Base-by-base conservation (phyloP, 257 asterid genomes). In the Craterostigma plantagineum region DNA sequence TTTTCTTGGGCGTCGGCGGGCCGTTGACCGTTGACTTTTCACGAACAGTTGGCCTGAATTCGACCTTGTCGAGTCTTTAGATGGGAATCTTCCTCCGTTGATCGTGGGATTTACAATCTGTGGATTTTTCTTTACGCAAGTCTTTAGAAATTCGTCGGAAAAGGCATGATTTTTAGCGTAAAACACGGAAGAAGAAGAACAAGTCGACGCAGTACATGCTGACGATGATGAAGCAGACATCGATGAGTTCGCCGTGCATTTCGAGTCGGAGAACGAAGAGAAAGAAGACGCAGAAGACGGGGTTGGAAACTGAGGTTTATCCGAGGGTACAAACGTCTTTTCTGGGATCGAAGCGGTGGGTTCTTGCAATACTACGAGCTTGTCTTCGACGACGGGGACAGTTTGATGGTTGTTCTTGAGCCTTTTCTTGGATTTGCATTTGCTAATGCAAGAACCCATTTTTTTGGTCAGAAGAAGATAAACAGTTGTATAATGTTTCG, bases 391-490 rank as follows among this genome's bases (percentile, higher is more conserved):
- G n/a, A n/a, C 75, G 49, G 43, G 64, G 58, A 41, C 42, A 23
- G 30, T 23, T 23, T 23, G 4, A 41, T 7, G 10, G 37, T 67
- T 63, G 30, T 65, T 51, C 48, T 54, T 66, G 54, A 36, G 14
- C 43, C 60, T 49, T 52, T 63, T 77, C 61, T 69, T 75, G 7
- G 80, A 60, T 18, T 18, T 74, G 68, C 86, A 74, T 65, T 81
- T 77, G 67, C 94, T 77, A 47, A 81, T 64, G 83, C 94, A 81
- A 64, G 83, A 66, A 14, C 94, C 94, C 94, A 81, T 81, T 56
- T 13, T 17, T 7, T n/a, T n/a, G n/a, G n/a, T n/a, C n/a, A n/a
- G n/a, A n/a, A n/a, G n/a, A n/a, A 8, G 52, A 42, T 34, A 51
- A 51, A 34, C 17, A 54, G 7, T 6, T 23, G 30, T 23, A 6